phyloP scores from a whole-genome alignment of 1,139 yeast species.

The Meyerozyma guilliermondii region DNA sequence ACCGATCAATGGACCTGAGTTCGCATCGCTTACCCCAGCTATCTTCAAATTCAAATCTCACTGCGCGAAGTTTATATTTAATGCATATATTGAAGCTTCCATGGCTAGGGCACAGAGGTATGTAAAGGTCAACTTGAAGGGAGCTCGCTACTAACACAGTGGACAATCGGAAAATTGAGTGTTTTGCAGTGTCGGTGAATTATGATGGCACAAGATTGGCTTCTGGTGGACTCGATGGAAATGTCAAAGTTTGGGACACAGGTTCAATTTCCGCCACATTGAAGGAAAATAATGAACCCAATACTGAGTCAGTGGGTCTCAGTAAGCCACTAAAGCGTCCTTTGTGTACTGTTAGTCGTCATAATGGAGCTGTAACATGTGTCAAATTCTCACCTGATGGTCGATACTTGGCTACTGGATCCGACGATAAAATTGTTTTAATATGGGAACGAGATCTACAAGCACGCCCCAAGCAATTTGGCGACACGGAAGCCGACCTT shows the following conservation, averaged over 20 bases:
- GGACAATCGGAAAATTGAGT: slow-evolving; percentile 76
- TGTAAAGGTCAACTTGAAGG: slow-evolving; percentile 14
- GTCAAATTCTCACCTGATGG: slow-evolving; percentile 93
- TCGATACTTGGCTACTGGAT: slow-evolving; percentile 84
- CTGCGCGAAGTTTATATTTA: not conserved
- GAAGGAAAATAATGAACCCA: slow-evolving; percentile 5
- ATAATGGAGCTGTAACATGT: slow-evolving; percentile 90
- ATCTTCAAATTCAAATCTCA: no score
- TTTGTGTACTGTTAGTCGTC: slow-evolving; percentile 76
- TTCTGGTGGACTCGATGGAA: slow-evolving; percentile 94
- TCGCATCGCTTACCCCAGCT: no score
- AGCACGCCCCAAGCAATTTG: slow-evolving; percentile 37
- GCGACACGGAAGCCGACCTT: slow-evolving; percentile 55
- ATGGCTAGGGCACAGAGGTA: slow-evolving; percentile 74
- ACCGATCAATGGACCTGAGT: no score
- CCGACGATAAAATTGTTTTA: slow-evolving; percentile 86
- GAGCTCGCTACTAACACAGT: slow-evolving; percentile 32
- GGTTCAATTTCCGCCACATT: slow-evolving; percentile 35
- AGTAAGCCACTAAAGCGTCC: slow-evolving; percentile 46
- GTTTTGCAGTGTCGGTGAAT: slow-evolving; percentile 77
- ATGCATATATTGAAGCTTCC: slow-evolving; percentile 82
- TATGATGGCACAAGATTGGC: slow-evolving; percentile 83
- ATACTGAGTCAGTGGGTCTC: slow-evolving; percentile 16
- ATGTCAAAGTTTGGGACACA: slow-evolving; percentile 86
- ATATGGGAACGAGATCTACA: slow-evolving; percentile 89